Conservation (phyloP, 2,329 filamentous ascomycete species). For the Trematosphaeria pertusa region DNA sequence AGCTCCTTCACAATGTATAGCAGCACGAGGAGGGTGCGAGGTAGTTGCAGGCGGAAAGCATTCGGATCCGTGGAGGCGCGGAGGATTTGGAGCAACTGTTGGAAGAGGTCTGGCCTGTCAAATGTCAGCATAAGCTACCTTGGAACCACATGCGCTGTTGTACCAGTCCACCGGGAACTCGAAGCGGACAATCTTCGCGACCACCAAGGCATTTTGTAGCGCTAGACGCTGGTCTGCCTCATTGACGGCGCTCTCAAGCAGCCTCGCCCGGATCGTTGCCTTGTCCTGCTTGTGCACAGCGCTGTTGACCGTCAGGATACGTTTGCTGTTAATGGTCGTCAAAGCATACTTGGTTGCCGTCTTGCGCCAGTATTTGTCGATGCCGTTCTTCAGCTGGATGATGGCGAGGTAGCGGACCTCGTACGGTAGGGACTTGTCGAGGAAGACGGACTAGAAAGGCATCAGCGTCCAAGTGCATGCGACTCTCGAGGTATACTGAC, state of each 20-base stretch:
- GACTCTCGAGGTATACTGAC: conserved; percentile 18
- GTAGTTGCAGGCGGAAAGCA: conserved; percentile 70
- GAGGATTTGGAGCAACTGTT: conserved; percentile 60
- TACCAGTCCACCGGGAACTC: conserved; percentile 90
- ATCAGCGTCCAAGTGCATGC: conserved; percentile 14
- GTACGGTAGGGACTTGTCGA: conserved; percentile 77
- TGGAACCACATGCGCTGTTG: background rate
- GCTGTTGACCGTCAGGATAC: conserved; percentile 45
- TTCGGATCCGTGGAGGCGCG: conserved; percentile 61
- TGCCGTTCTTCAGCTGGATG: conserved; percentile 95
- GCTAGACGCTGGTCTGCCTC: conserved; percentile 80
- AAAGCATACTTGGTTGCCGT: conserved; percentile 68
- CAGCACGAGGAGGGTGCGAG: conserved; percentile 76
- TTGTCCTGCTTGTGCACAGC: conserved; percentile 75
- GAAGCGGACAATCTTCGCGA: conserved; percentile 86
- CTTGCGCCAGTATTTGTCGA: conserved; percentile 92
- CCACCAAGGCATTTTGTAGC: conserved; percentile 84
- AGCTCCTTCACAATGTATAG: conserved; percentile 91
- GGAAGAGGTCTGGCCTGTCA: conserved; percentile 47
- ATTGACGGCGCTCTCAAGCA: conserved; percentile 78
- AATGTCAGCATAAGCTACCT: conserved; percentile 17
- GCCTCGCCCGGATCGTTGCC: conserved; percentile 72
- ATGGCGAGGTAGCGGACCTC: conserved; percentile 88
- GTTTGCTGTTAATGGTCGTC: background rate
- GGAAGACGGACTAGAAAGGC: conserved; percentile 71